These are phyloP conservation scores for Trichoderma atroviride DNA, from an alignment of 2,329 filamentous ascomycete species.

Conservation along the genomic window DNA sequence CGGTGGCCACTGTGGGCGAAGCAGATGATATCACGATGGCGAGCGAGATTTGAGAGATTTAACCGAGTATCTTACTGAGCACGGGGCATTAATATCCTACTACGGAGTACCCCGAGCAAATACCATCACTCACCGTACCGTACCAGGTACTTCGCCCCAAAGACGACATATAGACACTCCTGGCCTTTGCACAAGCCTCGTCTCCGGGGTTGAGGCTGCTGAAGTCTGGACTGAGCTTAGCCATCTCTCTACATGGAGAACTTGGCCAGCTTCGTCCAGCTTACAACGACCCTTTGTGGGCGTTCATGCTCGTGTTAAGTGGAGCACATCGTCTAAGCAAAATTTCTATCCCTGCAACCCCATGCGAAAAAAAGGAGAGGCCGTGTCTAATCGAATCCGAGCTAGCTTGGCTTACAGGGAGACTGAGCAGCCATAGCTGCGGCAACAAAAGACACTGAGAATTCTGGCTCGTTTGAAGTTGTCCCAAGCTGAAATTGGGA, in stretches of 20 bases:
- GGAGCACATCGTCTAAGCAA: conserved; percentile 14
- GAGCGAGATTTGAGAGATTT: conserved; percentile 19
- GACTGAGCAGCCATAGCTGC: neutral
- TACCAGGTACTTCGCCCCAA: neutral
- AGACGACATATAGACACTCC: neutral
- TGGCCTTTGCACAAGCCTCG: neutral
- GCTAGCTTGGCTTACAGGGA: conserved; percentile 10
- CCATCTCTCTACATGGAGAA: neutral
- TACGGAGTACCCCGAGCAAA: neutral
- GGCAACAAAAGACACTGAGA: neutral
- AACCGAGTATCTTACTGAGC: neutral
- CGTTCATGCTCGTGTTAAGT: conserved; percentile 25
- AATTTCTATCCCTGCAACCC: conserved; percentile 24
- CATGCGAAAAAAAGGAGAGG: conserved; percentile 19
- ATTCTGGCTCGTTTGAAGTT: neutral
- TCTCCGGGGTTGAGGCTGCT: neutral
- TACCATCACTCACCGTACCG: neutral
- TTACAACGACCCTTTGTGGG: conserved; percentile 4
- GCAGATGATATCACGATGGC: conserved; percentile 13
- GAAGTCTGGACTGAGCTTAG: conserved; percentile 11
- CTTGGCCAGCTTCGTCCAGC: neutral
- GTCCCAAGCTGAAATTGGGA: conserved; percentile 4
- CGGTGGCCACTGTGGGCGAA: neutral
- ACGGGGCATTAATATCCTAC: neutral
- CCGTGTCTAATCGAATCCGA: conserved; percentile 13